Evolutionary conservation across 2,329 filamentous ascomycete genomes (phyloP).

Genomic region (Fusarium sp.): DNA sequence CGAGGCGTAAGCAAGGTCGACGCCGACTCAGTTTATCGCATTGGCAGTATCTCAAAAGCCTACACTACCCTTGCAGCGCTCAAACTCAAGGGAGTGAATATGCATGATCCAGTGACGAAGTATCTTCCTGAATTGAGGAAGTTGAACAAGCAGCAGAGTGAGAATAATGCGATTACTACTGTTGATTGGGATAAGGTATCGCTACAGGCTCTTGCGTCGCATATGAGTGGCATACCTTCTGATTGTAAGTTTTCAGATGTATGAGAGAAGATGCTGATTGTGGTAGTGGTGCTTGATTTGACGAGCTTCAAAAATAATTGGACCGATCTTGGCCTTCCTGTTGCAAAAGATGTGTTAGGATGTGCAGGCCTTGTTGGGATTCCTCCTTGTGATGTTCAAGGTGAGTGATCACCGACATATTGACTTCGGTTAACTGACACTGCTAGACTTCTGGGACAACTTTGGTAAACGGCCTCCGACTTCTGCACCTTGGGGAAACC

Average conservation of each 20-base stretch:
- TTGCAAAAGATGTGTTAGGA: neutral
- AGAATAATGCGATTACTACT: neutral
- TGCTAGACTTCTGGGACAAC: conserved; percentile 7
- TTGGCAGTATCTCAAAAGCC: conserved; percentile 15
- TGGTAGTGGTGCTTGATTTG: conserved; percentile 13
- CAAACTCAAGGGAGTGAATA: neutral
- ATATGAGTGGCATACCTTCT: conserved; percentile 17
- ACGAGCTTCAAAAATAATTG: conserved; percentile 7
- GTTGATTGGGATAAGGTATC: conserved; percentile 12
- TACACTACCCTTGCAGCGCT: conserved; percentile 12
- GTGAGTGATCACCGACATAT: neutral
- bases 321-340: conserved; percentile 12
- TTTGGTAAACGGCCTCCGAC: conserved; percentile 16
- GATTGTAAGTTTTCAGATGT: neutral
- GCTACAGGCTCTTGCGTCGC: conserved; percentile 3
- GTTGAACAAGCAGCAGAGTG: conserved; percentile 3
- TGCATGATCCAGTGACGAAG: conserved; percentile 20
- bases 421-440: neutral
- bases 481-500: neutral
- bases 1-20: conserved; percentile 9
- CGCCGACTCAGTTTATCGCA: conserved; percentile 9
- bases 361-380: conserved; percentile 6
- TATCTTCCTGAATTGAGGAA: conserved; percentile 13
- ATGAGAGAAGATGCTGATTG: neutral
- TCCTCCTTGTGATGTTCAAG: neutral